Base-by-base conservation (phyloP, 2,329 filamentous ascomycete species). In the Pseudogymnoascus sp. region DNA sequence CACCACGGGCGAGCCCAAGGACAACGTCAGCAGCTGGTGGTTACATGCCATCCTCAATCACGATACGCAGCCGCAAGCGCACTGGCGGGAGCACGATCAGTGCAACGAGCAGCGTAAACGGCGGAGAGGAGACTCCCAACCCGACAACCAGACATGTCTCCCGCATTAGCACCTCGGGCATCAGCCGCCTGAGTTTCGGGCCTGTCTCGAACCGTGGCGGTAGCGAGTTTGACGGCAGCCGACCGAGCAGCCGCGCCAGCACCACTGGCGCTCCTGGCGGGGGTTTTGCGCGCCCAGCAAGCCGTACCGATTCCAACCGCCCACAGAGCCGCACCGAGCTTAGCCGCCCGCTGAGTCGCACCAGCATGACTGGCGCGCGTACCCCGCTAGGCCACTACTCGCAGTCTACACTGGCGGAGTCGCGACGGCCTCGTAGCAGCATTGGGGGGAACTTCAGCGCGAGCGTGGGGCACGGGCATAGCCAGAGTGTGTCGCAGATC, bases 1-100 rank as follows among this genome's bases (percentile, higher is more conserved):
- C 92, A 4, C 91, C 92, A 16, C 86, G 88, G 59, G 82, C 84
- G 4, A 96, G 92, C n/a, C 91, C 92, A 21, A 84, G 90, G 62
- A 74, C 75, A 63, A 64, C 31, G 1, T 79, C 77, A 4, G 69
- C 76, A 11, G 70, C 76, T 25, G 77, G 77, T 25, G 71, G 70
- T 35, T 70, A 68, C n/a, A 75, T 86, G 59, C 83, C 84, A 53
- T 77, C 84, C 3, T 81, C 81, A 60, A 79, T 87, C 69, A 86
- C 84, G 31, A 80, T 87, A 72, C 86, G 91, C 61, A 87, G 85
- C 70, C 84, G 84, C 67, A 90, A 91, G 76, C 85, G 89, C 64
- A 83, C 83, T 7, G 78, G 81, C 14, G 86, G 84, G 61, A 78
- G 67, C 71, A 73, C 77, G 23, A 65, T 66, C 8, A 72, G 71